These are phyloP conservation scores for Venturia oleaginea DNA, from an alignment of 2,329 filamentous ascomycete genomes.

Conservation along the genomic window DNA sequence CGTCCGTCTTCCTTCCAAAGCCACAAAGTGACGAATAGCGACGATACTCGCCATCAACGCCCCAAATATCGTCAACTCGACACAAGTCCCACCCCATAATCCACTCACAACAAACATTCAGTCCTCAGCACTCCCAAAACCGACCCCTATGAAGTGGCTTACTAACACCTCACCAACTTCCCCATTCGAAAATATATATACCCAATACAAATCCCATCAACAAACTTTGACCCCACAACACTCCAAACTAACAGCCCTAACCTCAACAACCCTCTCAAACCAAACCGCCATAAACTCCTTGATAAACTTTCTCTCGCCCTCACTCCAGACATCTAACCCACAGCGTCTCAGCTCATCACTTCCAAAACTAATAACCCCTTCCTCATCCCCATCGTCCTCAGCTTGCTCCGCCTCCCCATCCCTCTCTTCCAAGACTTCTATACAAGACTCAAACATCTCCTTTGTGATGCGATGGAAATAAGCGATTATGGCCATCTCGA, in stretches of 20 bases:
- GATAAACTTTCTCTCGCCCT: conserved; percentile 60
- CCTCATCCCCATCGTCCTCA: conserved; percentile 27
- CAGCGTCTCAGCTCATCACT: conserved; percentile 59
- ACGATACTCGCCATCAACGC: no score
- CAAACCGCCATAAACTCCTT: conserved; percentile 53
- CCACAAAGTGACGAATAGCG: no score
- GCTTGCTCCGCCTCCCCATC: conserved; percentile 31
- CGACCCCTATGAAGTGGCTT: no score
- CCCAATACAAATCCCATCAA: no score
- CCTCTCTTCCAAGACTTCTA: conserved; percentile 47
- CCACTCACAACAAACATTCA: no score
- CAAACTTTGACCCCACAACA: conserved; percentile 61
- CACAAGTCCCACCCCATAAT: no score
- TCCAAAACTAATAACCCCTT: conserved; percentile 43
- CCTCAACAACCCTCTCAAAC: conserved; percentile 53
- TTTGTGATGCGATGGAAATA: conserved; percentile 74
- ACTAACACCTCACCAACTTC: no score
- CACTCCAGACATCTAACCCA: conserved; percentile 72
- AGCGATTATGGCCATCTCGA: conserved; percentile 64
- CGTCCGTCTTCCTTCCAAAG: no score
- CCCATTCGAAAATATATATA: no score
- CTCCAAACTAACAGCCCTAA: conserved; percentile 61
- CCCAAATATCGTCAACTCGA: no score
- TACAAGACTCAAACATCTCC: conserved; percentile 52
- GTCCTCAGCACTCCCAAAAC: no score